phyloP scores from a whole-genome alignment of 2,329 filamentous ascomycete species.

The Colletotrichum tabaci region DNA sequence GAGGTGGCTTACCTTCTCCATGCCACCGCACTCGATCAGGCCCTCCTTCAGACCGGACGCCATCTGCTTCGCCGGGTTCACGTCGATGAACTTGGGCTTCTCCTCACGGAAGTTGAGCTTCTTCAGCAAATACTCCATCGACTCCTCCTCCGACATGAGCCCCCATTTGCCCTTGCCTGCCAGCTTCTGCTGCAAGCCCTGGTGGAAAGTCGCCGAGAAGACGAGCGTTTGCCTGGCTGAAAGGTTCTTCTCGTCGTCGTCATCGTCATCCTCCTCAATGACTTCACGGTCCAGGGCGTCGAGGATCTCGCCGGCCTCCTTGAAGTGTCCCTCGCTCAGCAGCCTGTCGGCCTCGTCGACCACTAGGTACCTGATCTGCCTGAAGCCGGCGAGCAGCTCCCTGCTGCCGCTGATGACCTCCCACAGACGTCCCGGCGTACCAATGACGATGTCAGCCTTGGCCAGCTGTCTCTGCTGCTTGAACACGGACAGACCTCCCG shows the following conservation, averaged over 20 bases:
- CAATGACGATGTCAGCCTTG: conserved; percentile 92
- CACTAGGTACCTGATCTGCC: conserved; percentile 84
- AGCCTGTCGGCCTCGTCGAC: conserved; percentile 95
- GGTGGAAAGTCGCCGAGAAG: conserved; percentile 97
- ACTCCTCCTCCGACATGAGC: conserved; percentile 78
- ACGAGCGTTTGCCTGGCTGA: conserved; percentile 86
- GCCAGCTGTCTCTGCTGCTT: conserved; percentile 91
- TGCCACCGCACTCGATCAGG: conserved; percentile 90
- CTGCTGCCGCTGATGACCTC: conserved; percentile 87
- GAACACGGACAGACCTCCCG: conserved; percentile 91
- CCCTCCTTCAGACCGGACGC: conserved; percentile 88
- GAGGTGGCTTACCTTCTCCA: conserved; percentile 80
- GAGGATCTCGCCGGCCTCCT: conserved; percentile 92
- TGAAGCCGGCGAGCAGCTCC: conserved; percentile 79
- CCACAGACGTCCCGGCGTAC: conserved; percentile 93
- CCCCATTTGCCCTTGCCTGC: conserved; percentile 77
- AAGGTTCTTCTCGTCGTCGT: conserved; percentile 61
- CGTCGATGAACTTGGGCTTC: conserved; percentile 91
- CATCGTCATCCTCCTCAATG: conserved; percentile 69
- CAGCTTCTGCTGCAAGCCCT: conserved; percentile 90
- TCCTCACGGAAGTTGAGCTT: conserved; percentile 90
- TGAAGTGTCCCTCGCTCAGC: conserved; percentile 93
- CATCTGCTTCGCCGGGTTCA: conserved; percentile 92
- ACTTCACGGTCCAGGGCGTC: conserved; percentile 82
- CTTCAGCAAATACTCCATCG: conserved; percentile 92